Base-by-base conservation (phyloP, 768 basidiomycete genomes). In the Boletus tomentosulus region DNA sequence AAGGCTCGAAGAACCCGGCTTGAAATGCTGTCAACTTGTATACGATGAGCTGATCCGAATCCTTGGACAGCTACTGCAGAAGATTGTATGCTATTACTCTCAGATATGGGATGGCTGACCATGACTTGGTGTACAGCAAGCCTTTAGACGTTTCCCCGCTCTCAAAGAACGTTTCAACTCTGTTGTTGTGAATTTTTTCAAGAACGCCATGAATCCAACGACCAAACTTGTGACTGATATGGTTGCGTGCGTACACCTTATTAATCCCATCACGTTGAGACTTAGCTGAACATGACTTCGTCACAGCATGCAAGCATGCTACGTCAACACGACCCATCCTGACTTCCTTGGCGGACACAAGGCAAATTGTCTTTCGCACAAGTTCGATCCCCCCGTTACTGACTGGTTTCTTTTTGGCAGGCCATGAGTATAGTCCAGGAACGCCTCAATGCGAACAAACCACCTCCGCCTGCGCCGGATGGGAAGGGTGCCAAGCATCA, bases 31-130 rank as follows among this genome's bases (percentile, higher is more conserved):
- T 65, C 87, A 94, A 58, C 78, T 98, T 55, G 91, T 99, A 4
- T 98, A 98, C 59, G 97, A 98, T 63, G 97, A 98, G 67, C 82
- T 99, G 38, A 97, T 98, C 66, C 85, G 97, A 46, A 99, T 99
- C 57, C 83, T 99, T 41, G 86, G 89, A 16, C 94, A 97, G 62
- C 75, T 98, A 2, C 77, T 99, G n/a, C 71, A 66, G 58, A 97
- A 97, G 77, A 87, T 98, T 51, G 93, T 96, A 65, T 47, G 83
- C 78, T 25, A n/a, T 45, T 33, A 51, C 38, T 34, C 7, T 47
- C 15, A 22, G 41, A 39, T 15, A 2, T 24, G 19, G 15, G 16
- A 25, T 42, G 16, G 43, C 46, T 53, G 38, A 57, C 37, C 25
- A 42, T 61, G 15, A 33, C 33, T 33, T 46, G 16, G 13, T 33